A percentile compares a stretch with the other conserved stretches of the same genome.
phyloP scores from a whole-genome alignment of 1,284 basidiomycete genomes.

The Exobasidium cylindrosporum region DNA sequence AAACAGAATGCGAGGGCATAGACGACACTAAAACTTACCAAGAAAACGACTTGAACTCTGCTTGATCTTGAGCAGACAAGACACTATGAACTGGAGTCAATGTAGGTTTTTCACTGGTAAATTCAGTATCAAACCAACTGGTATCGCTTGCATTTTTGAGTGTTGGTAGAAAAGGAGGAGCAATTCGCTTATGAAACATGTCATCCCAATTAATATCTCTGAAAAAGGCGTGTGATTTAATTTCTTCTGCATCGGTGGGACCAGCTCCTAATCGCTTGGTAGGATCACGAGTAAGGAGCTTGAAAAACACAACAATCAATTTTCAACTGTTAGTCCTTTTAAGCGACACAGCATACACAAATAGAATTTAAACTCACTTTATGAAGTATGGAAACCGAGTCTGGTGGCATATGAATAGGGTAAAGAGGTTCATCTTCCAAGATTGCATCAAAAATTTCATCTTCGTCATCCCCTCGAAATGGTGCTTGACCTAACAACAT shows the following conservation, averaged over 20 bases:
- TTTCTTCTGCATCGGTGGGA: constrained; percentile 89
- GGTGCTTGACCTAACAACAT: constrained; percentile 98
- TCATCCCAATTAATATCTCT: constrained; percentile 96
- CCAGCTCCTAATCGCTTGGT: constrained; percentile 85
- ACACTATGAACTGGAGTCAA: constrained; percentile 96
- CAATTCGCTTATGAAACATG: constrained; percentile 90
- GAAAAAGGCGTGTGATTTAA: constrained; percentile 97
- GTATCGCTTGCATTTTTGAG: constrained; percentile 65
- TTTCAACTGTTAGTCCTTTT: background rate
- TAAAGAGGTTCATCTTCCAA: constrained; percentile 97
- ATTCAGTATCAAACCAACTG: constrained; percentile 90
- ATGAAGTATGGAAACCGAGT: constrained; percentile 91
- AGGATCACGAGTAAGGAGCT: constrained; percentile 86
- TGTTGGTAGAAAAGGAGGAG: constrained; percentile 93
- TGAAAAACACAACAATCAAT: background rate
- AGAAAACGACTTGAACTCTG: constrained; percentile 55
- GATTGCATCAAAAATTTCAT: constrained; percentile 99
- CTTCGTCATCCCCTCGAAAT: constrained; percentile 98
- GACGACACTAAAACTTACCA: too few relatives aligned
- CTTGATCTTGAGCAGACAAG: constrained; percentile 84
- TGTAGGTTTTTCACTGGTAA: constrained; percentile 93
- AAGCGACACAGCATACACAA: background rate
- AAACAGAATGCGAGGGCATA: too few relatives aligned
- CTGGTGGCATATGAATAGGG: constrained; percentile 99
- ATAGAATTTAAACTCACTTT: constrained; percentile 62